Percentiles rank a stretch among this genome's conserved stretches.
phyloP scores from a whole-genome alignment of 768 basidiomycete genomes.

The Pulveroboletus sp. region DNA sequence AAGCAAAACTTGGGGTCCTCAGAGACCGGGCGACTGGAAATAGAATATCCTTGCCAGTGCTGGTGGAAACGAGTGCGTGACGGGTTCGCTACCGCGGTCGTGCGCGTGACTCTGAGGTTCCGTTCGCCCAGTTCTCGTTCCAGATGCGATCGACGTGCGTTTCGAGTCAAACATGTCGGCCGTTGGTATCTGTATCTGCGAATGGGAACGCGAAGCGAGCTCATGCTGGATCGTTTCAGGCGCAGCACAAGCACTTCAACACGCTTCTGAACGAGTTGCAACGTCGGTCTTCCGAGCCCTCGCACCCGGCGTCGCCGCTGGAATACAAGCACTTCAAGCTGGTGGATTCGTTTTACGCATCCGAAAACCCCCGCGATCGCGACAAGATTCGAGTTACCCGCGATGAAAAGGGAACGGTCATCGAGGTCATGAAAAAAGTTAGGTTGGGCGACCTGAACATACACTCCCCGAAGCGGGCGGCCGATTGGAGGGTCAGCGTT shows the following conservation, averaged over 20 bases:
- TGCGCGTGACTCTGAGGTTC: constrained; percentile 4
- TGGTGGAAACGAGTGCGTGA: constrained; percentile 79
- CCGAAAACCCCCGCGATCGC: constrained; percentile 35
- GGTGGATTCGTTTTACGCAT: constrained; percentile 72
- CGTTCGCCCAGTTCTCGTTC: constrained; percentile 55
- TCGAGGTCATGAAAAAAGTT: constrained; percentile 73
- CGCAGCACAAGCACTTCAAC: constrained; percentile 87
- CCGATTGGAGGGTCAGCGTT: constrained; percentile 93
- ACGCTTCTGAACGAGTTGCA: constrained; percentile 80
- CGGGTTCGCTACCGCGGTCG: neutral
- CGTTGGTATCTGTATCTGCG: constrained; percentile 44
- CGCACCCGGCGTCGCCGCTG: constrained; percentile 54
- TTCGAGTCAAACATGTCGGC: constrained; percentile 94
- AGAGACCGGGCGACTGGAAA: constrained; percentile 51
- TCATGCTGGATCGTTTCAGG: constrained; percentile 39
- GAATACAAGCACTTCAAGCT: constrained; percentile 74
- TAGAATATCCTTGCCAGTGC: constrained; percentile 65
- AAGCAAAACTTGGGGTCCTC: constrained; percentile 84
- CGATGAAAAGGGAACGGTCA: constrained; percentile 63
- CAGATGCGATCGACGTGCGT: constrained; percentile 57
- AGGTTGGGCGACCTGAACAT: constrained; percentile 87
- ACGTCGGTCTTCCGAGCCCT: constrained; percentile 48
- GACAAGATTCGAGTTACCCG: constrained; percentile 80
- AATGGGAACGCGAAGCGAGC: constrained; percentile 4
- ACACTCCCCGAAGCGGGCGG: constrained; percentile 71